phyloP scores from a whole-genome alignment of 805 yeast genomes.

The Candida tibetensis region DNA sequence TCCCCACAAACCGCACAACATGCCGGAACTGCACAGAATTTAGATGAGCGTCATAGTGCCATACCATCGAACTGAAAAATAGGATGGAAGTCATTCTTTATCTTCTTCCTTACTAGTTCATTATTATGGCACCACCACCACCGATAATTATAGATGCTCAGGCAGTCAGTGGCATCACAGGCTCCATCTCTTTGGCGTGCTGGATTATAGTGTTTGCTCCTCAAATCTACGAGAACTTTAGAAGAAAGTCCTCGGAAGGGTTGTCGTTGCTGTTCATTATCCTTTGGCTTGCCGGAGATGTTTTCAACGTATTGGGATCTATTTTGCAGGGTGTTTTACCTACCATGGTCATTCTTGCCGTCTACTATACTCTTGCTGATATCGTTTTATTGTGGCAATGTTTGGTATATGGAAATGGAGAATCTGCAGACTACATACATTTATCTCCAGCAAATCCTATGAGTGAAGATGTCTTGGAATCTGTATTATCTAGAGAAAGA shows the following conservation, averaged over 20 bases:
- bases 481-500: constrained; percentile 48
- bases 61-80: neutral
- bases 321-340: constrained; percentile 86
- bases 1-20: neutral
- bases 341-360: constrained; percentile 89
- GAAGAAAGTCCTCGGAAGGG: constrained; percentile 85
- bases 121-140: constrained; percentile 54
- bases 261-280: constrained; percentile 81
- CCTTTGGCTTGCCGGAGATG: constrained; percentile 91
- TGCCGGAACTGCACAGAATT: too few relatives aligned
- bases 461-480: constrained; percentile 63
- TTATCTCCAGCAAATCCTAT: constrained; percentile 88
- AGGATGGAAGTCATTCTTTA: neutral
- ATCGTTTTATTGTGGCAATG: constrained; percentile 81
- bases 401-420: constrained; percentile 67
- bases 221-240: constrained; percentile 88
- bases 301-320: constrained; percentile 91
- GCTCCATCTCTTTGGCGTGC: constrained; percentile 90
- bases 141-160: constrained; percentile 65
- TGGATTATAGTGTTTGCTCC: constrained; percentile 99
- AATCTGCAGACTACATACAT: constrained; percentile 67
- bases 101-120: neutral
- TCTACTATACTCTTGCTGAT: constrained; percentile 92
- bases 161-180: constrained; percentile 75
- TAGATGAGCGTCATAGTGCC: too few relatives aligned